These are phyloP conservation scores for Sideroxylon spinosum DNA, from an alignment of 179 eudicot species.

Conservation along the genomic window DNA sequence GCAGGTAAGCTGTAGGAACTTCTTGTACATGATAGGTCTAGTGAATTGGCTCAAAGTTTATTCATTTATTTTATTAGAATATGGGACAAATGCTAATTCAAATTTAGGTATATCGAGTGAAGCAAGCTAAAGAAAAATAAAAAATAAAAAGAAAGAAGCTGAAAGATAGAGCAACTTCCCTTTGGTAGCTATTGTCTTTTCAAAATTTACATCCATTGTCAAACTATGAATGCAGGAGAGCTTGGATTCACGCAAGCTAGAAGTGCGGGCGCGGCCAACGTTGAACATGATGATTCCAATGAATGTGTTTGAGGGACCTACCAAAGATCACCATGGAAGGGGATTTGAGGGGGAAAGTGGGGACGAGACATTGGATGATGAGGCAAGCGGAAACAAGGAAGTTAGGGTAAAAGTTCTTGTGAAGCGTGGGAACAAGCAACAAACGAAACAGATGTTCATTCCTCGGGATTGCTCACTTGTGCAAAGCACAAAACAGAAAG, in stretches of 20 bases:
- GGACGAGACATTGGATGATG: constrained; percentile 80
- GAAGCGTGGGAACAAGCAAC: constrained; percentile 94
- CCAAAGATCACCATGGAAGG: constrained; percentile 67
- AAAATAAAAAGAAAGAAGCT: no score
- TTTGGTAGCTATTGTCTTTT: background rate
- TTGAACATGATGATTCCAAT: constrained; percentile 90
- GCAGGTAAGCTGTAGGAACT: constrained; percentile 39
- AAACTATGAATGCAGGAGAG: constrained; percentile 62
- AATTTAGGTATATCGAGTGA: background rate
- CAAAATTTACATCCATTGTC: constrained; percentile 4
- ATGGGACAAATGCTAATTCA: background rate
- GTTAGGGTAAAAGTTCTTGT: constrained; percentile 85
- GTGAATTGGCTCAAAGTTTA: background rate
- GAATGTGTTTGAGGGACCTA: constrained; percentile 66
- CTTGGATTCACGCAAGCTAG: constrained; percentile 85
- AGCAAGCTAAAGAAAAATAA: background rate
- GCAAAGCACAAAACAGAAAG: constrained; percentile 86
- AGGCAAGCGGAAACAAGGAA: constrained; percentile 64
- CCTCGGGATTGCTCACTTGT: constrained; percentile 91
- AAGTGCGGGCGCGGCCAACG: constrained; percentile 74
- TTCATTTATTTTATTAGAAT: background rate
- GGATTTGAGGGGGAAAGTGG: constrained; percentile 73
- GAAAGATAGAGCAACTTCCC: background rate
- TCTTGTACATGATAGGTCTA: background rate
- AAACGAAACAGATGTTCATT: constrained; percentile 79